A percentile compares a stretch with the other conserved stretches of the same genome.
Evolutionary conservation across 2,329 filamentous ascomycete genomes (phyloP).

Genomic region (Arthrobotrys musiformis): DNA sequence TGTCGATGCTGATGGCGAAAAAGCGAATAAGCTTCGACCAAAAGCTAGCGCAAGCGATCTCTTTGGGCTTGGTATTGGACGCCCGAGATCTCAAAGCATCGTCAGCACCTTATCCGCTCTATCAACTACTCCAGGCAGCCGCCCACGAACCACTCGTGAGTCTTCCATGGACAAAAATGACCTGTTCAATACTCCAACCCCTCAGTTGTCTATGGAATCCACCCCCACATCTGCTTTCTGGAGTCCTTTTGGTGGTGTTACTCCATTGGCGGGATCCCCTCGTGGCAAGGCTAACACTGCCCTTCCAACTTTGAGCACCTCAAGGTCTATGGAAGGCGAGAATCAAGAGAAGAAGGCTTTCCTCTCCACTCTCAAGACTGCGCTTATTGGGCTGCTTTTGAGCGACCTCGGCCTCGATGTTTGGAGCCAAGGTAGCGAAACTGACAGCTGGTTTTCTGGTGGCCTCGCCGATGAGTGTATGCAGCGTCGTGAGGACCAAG

Average conservation of each 20-base stretch:
- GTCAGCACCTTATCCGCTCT: constrained; percentile 64
- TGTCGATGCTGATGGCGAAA: constrained; percentile 56
- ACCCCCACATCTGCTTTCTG: constrained; percentile 65
- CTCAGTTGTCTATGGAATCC: constrained; percentile 80
- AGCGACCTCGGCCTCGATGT: constrained; percentile 90
- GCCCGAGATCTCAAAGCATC: constrained; percentile 64
- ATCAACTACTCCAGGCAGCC: constrained; percentile 59
- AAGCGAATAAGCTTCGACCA: constrained; percentile 56
- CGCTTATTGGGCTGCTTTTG: constrained; percentile 82
- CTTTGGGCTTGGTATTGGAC: constrained; percentile 59
- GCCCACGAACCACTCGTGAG: constrained; percentile 57
- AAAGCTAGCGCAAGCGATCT: constrained; percentile 59
- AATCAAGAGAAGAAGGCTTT: constrained; percentile 81
- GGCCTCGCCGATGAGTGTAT: constrained; percentile 74
- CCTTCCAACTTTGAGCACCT: constrained; percentile 66
- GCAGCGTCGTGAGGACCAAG: constrained; percentile 70
- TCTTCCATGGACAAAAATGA: constrained; percentile 65
- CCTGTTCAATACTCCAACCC: constrained; percentile 77
- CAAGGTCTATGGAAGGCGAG: constrained; percentile 68
- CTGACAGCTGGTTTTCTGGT: constrained; percentile 82
- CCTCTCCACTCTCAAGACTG: constrained; percentile 79
- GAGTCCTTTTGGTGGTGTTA: constrained; percentile 72
- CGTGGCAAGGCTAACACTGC: constrained; percentile 33
- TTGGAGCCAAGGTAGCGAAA: constrained; percentile 90
- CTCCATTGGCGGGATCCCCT: constrained; percentile 67